These are phyloP conservation scores for Peribolospora kevripleyi DNA, from an alignment of 768 basidiomycete genomes.

Conservation along the genomic window DNA sequence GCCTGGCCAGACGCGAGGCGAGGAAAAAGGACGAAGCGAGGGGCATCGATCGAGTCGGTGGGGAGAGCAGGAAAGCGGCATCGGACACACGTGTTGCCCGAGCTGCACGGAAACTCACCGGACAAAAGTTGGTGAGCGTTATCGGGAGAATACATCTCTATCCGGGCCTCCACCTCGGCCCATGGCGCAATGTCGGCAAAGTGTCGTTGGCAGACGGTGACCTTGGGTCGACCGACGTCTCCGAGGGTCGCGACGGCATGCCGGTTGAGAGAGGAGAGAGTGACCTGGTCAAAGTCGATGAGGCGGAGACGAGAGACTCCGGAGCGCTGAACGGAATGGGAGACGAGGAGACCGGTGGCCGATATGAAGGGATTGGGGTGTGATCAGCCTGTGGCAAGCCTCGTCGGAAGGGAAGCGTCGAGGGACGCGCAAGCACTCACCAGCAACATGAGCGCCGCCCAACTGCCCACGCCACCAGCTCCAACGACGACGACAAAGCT, in stretches of 20 bases:
- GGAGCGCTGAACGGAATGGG: conserved; percentile 3
- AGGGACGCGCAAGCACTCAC: conserved; percentile 28
- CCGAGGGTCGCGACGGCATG: conserved; percentile 71
- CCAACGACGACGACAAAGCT: conserved; percentile 70
- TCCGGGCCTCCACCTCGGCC: conserved; percentile 57
- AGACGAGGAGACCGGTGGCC: background rate
- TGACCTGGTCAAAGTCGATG: conserved; percentile 80
- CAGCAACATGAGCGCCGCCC: conserved; percentile 87
- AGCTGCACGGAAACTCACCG: conserved; percentile 22
- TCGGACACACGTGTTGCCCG: no score
- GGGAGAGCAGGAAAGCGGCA: no score
- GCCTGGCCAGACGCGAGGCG: conserved; percentile 1
- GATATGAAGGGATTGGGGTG: background rate
- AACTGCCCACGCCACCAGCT: conserved; percentile 89
- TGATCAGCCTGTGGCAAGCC: background rate
- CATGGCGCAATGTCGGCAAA: conserved; percentile 47
- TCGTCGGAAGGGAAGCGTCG: background rate
- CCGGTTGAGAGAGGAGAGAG: conserved; percentile 77
- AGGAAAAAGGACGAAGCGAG: no score
- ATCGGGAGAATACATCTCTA: conserved; percentile 66
- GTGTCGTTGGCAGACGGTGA: conserved; percentile 43
- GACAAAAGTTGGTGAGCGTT: conserved; percentile 44
- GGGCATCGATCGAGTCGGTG: no score
- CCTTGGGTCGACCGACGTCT: conserved; percentile 87
- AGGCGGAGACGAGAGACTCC: conserved; percentile 13